A percentile compares a stretch with the other conserved stretches of the same genome.
Conservation (phyloP, 805 yeast species). For the Saccharomycopsis olivae region DNA sequence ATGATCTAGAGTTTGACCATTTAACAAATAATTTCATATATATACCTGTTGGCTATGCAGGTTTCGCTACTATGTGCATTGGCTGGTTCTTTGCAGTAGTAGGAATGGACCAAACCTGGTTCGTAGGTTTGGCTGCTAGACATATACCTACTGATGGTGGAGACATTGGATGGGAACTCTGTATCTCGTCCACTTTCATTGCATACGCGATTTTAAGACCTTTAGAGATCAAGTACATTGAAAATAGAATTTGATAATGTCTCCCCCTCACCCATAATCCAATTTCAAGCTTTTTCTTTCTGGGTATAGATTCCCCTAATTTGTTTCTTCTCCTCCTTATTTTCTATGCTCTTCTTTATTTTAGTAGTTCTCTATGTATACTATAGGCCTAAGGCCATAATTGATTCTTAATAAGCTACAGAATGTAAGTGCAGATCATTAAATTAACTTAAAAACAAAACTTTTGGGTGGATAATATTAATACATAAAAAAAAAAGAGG, state of each 20-base stretch:
- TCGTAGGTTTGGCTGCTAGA: slow-evolving; percentile 55
- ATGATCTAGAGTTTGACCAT: slow-evolving; percentile 52
- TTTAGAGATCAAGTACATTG: slow-evolving; percentile 54
- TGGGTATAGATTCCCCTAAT: too few species aligned
- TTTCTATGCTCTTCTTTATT: too few species aligned
- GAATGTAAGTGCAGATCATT: too few species aligned
- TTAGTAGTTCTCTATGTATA: too few species aligned
- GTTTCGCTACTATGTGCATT: slow-evolving; percentile 62
- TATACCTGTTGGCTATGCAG: slow-evolving; percentile 73
- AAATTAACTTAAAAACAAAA: too few species aligned
- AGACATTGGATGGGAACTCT: slow-evolving; percentile 80
- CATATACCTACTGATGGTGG: slow-evolving; percentile 62
- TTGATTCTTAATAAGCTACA: too few species aligned
- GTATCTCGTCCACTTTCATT: slow-evolving; percentile 53
- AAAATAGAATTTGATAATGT: slow-evolving; percentile 8
- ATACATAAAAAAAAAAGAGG: too few species aligned
- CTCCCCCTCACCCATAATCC: too few species aligned
- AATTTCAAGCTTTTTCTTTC: too few species aligned
- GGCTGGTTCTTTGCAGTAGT: slow-evolving; percentile 79
- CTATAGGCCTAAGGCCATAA: too few species aligned
- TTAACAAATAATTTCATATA: slow-evolving; percentile 25
- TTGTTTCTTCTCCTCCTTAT: too few species aligned
- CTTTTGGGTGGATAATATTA: too few species aligned
- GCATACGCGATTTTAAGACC: slow-evolving; percentile 50
- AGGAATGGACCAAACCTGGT: slow-evolving; percentile 88